Conservation (phyloP, 2,329 filamentous ascomycete genomes). For the Seiridium unicorne region DNA sequence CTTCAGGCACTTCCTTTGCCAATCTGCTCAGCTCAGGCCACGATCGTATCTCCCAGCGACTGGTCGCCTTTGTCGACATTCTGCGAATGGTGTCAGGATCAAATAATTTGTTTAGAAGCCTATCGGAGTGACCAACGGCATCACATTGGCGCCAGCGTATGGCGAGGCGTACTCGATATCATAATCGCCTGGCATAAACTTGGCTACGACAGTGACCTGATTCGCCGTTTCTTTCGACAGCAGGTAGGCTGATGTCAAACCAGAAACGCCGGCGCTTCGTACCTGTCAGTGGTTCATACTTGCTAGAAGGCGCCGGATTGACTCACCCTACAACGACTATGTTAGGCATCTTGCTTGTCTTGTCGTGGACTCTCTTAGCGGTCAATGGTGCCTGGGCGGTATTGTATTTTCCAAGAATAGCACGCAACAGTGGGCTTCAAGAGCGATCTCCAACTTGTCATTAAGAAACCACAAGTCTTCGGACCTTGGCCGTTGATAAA, state of each 20-base stretch:
- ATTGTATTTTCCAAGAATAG: too few species aligned
- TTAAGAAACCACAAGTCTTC: neutral
- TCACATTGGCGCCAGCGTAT: conserved; percentile 29
- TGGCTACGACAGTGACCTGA: conserved; percentile 69
- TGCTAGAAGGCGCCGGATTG: too few species aligned
- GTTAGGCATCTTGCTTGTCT: conserved; percentile 9
- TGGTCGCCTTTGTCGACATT: conserved; percentile 24
- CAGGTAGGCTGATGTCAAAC: conserved; percentile 30
- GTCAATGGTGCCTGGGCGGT: too few species aligned
- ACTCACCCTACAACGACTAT: conserved; percentile 13
- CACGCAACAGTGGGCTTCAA: too few species aligned
- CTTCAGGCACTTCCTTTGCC: conserved; percentile 29
- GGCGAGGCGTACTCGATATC: conserved; percentile 82
- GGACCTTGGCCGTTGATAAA: neutral
- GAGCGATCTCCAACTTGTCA: neutral
- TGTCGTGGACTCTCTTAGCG: too few species aligned
- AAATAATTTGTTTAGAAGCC: too few species aligned
- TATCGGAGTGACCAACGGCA: conserved; percentile 21
- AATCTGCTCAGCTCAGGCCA: conserved; percentile 28
- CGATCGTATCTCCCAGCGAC: conserved; percentile 27
- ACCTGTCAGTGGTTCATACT: conserved; percentile 11
- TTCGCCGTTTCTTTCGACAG: conserved; percentile 29
- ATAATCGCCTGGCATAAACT: conserved; percentile 93
- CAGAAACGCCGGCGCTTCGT: conserved; percentile 29
- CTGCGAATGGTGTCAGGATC: conserved; percentile 12